Conservation (phyloP, 768 basidiomycete species). For the Leccinum variicolor region DNA sequence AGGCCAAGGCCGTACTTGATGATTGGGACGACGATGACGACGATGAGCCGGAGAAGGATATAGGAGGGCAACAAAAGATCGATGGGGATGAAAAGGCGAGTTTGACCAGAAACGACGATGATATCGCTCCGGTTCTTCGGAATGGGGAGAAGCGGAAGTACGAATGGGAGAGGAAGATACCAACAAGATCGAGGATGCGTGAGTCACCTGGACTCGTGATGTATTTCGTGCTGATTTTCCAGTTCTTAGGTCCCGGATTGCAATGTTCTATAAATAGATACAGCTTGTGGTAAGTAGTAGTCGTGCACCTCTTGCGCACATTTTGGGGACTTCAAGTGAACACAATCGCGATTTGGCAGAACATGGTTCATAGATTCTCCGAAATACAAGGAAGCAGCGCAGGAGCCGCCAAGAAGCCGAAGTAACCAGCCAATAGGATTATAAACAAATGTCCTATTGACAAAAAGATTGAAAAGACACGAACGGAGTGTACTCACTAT, state of each 20-base stretch:
- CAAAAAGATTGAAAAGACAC: too few species aligned
- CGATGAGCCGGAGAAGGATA: background rate
- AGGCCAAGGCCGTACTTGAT: slow-evolving; percentile 32
- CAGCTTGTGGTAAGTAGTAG: too few species aligned
- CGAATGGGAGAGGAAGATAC: slow-evolving; percentile 27
- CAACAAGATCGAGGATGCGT: slow-evolving; percentile 62
- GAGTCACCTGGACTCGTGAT: slow-evolving; percentile 27
- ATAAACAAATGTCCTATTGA: too few species aligned
- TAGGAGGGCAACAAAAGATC: background rate
- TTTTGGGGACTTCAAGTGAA: too few species aligned
- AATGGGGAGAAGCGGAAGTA: background rate
- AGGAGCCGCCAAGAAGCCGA: too few species aligned
- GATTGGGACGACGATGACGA: slow-evolving; percentile 59
- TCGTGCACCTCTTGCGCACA: too few species aligned
- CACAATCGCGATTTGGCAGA: too few species aligned
- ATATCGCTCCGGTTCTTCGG: background rate
- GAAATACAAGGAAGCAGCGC: too few species aligned
- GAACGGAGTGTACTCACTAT: too few species aligned
- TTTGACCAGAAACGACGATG: background rate
- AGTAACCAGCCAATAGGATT: too few species aligned
- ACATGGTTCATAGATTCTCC: too few species aligned
- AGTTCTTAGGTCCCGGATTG: background rate
- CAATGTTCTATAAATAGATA: too few species aligned
- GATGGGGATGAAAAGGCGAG: background rate
- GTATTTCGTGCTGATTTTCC: slow-evolving; percentile 4